A percentile compares a stretch with the other conserved stretches of the same genome.
phyloP scores from a whole-genome alignment of 192 early-diverging fungal species.

The Piromyces sp. region DNA sequence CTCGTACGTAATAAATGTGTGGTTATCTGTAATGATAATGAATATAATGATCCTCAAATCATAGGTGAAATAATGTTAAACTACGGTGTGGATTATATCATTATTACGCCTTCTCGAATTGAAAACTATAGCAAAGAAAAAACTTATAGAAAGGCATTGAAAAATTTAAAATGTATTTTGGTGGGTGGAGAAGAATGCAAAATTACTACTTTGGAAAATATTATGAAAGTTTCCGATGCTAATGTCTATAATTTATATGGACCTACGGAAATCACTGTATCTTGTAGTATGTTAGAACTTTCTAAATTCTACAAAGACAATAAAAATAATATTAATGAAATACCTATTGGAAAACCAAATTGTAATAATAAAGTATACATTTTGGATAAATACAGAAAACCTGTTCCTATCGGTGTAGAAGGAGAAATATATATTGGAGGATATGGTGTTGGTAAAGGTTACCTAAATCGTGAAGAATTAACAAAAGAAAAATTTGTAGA shows the following conservation, averaged over 20 bases:
- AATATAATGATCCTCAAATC: background rate
- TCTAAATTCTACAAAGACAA: background rate
- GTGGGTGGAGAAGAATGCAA: background rate
- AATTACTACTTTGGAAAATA: background rate
- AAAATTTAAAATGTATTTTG: background rate
- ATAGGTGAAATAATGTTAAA: background rate
- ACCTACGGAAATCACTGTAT: conserved; percentile 12
- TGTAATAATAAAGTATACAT: conserved; percentile 7
- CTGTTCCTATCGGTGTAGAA: conserved; percentile 9
- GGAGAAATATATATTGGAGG: conserved; percentile 18
- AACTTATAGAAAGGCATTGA: background rate
- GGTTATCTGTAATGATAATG: background rate
- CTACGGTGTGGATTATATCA: background rate
- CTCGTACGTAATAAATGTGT: background rate
- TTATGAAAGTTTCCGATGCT: background rate
- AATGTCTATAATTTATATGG: conserved; percentile 13
- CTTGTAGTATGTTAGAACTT: background rate
- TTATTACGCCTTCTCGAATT: background rate
- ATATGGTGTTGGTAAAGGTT: conserved; percentile 13
- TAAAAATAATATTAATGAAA: background rate
- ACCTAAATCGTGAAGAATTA: conserved; percentile 14
- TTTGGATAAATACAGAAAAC: conserved; percentile 5
- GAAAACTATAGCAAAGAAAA: background rate
- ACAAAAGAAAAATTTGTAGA: conserved; percentile 10
- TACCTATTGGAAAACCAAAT: conserved; percentile 8